These are phyloP conservation scores for Colletotrichum sp. DNA, from an alignment of 2,329 filamentous ascomycete species.

Conservation along the genomic window DNA sequence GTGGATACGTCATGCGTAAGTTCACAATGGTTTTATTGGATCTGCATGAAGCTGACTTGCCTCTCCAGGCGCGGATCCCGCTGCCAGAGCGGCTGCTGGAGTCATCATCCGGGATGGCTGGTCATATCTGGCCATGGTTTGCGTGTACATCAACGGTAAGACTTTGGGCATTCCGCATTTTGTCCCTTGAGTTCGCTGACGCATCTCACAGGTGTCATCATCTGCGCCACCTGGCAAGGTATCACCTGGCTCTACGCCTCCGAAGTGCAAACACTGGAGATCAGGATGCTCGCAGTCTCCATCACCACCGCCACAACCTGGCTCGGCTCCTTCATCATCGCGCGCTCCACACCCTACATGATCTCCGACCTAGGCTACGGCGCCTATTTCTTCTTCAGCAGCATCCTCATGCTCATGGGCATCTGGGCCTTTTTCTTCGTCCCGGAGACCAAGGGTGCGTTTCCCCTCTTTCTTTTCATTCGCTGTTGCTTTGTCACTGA, in stretches of 20 bases:
- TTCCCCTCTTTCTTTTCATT: background rate
- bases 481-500: background rate
- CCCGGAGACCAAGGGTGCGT: slow-evolving; percentile 53
- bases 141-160: slow-evolving; percentile 45
- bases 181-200: background rate
- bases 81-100: slow-evolving; percentile 46
- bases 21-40: background rate
- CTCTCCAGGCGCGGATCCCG: slow-evolving; percentile 28
- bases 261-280: slow-evolving; percentile 49
- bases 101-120: slow-evolving; percentile 45
- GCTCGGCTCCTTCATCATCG: slow-evolving; percentile 45
- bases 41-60: fast-evolving
- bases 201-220: slow-evolving; percentile 25
- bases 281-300: slow-evolving; percentile 38
- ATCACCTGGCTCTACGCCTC: slow-evolving; percentile 50
- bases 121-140: slow-evolving; percentile 51
- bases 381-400: slow-evolving; percentile 58
- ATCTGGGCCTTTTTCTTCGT: slow-evolving; percentile 55
- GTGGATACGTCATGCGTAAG: slow-evolving; percentile 34
- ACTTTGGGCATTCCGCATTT: fast-evolving
- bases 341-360: slow-evolving; percentile 45
- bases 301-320: slow-evolving; percentile 40
- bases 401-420: slow-evolving; percentile 47
- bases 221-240: slow-evolving; percentile 45
- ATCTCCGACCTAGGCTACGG: slow-evolving; percentile 48